These are phyloP conservation scores for Naematelia encephala DNA, from an alignment of 768 basidiomycete species.

Conservation along the genomic window DNA sequence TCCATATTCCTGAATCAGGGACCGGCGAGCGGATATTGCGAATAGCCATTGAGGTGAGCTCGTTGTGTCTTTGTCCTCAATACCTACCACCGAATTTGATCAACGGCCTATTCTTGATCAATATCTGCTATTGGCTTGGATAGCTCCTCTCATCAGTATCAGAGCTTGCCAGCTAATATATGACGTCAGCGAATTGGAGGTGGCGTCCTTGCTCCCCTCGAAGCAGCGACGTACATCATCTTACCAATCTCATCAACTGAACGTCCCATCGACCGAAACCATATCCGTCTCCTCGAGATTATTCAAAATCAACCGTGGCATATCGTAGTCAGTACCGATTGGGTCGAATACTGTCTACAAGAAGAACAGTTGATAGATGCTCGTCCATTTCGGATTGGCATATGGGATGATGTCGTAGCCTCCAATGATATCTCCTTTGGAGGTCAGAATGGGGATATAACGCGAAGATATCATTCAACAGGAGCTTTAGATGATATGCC, in stretches of 20 bases:
- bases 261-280: background rate
- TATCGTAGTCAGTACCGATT: background rate
- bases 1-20: background rate
- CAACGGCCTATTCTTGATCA: too few species aligned
- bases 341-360: background rate
- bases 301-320: background rate
- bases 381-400: background rate
- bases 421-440: too few species aligned
- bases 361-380: background rate
- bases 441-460: too few species aligned
- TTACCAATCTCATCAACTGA: background rate
- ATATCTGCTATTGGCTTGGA: too few species aligned
- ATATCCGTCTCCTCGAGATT: background rate
- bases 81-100: too few species aligned
- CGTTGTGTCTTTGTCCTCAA: too few species aligned
- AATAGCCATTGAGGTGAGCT: background rate
- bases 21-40: background rate
- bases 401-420: background rate
- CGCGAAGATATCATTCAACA: too few species aligned
- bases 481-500: too few species aligned
- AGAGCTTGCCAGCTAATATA: background rate
- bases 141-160: background rate
- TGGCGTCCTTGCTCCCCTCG: background rate
- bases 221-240: background rate
- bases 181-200: background rate